Conservation (phyloP, 176 grass and related monocot genomes). For the Ensete ventricosum region DNA sequence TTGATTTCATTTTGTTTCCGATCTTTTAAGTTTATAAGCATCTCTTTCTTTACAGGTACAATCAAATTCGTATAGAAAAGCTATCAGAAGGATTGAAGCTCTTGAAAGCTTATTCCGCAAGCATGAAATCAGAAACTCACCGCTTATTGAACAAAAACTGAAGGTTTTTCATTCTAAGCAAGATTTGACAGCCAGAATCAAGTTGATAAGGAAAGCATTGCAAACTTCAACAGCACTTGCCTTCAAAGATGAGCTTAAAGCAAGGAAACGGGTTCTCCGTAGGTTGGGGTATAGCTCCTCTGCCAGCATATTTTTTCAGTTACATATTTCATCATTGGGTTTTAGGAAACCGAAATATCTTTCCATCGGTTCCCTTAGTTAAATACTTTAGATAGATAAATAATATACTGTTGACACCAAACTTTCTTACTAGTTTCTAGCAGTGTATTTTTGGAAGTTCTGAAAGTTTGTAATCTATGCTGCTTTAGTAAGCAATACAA, state of each 20-base stretch:
- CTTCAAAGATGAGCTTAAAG: slow-evolving; percentile 93
- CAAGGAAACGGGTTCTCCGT: slow-evolving; percentile 76
- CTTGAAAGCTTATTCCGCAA: slow-evolving; percentile 83
- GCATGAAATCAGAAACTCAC: slow-evolving; percentile 57
- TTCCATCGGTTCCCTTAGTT: neutral
- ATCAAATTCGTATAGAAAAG: slow-evolving; percentile 69
- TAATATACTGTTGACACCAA: neutral
- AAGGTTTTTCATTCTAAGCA: slow-evolving; percentile 87
- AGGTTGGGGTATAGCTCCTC: slow-evolving; percentile 57
- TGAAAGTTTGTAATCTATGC: neutral
- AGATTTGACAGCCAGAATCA: slow-evolving; percentile 71
- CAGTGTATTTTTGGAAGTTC: neutral
- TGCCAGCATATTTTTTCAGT: neutral
- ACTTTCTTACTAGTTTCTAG: neutral
- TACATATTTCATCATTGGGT: neutral
- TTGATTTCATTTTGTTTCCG: neutral
- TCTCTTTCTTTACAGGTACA: slow-evolving; percentile 36
- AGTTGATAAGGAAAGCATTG: slow-evolving; percentile 68
- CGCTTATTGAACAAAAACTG: slow-evolving; percentile 69
- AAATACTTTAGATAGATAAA: neutral
- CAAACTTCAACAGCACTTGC: slow-evolving; percentile 62
- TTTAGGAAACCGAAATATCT: neutral
- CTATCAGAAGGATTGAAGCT: slow-evolving; percentile 77
- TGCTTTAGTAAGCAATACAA: neutral
- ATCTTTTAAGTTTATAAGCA: neutral